These are phyloP conservation scores for Penstemon eatonii DNA, from an alignment of 257 asterid genomes.

Conservation along the genomic window DNA sequence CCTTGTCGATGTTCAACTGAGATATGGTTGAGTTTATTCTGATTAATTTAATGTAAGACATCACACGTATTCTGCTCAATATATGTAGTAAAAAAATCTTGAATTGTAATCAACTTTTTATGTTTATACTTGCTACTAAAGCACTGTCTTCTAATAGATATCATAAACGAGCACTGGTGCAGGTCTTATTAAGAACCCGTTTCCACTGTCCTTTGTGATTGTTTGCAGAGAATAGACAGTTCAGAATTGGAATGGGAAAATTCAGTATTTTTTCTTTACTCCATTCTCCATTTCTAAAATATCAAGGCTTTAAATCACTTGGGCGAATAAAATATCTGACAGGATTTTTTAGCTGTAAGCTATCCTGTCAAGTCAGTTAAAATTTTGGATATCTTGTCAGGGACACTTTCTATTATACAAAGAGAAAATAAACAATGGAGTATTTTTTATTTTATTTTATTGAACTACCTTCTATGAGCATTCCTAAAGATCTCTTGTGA, in stretches of 20 bases:
- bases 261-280: neutral
- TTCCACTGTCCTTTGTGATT: neutral
- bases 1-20: conserved; percentile 12
- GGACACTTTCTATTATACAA: neutral
- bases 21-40: neutral
- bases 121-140: neutral
- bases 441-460: neutral
- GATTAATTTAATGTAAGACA: conserved; percentile 3
- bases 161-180: neutral
- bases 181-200: neutral
- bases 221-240: conserved; percentile 9
- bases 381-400: neutral
- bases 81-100: neutral
- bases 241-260: neutral
- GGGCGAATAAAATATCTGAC: conserved; percentile 1
- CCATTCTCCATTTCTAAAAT: neutral
- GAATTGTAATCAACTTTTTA: neutral
- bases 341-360: conserved; percentile 12
- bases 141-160: neutral
- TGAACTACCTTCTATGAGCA: conserved; percentile 12
- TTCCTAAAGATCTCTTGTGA: conserved; percentile 4
- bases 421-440: neutral
- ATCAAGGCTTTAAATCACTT: conserved; percentile 2
- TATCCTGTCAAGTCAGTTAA: neutral
- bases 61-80: neutral